Evolutionary conservation across 345 rosid genomes (phyloP).

Genomic region (Murraya koenigii): DNA sequence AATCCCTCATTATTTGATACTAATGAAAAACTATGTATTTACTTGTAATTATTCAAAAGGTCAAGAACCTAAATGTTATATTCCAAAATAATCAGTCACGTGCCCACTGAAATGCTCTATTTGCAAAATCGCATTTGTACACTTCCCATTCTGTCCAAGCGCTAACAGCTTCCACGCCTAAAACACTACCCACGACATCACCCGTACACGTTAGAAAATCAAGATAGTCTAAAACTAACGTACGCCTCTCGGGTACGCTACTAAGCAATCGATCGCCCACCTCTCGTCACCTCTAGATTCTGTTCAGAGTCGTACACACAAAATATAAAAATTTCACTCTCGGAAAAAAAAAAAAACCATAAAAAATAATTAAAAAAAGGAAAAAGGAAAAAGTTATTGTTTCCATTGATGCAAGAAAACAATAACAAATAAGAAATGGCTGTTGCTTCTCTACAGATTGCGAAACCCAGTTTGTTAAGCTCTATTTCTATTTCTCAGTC

Average conservation of each 20-base stretch:
- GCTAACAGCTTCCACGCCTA: slow-evolving; percentile 17
- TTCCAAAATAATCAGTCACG: neutral
- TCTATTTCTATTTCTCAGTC: slow-evolving; percentile 51
- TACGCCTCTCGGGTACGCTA: slow-evolving; percentile 20
- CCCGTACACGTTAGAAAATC: slow-evolving; percentile 26
- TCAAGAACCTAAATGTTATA: neutral
- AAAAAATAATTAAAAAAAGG: neutral
- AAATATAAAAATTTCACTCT: neutral
- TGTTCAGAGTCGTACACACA: neutral
- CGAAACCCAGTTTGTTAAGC: slow-evolving; percentile 38
- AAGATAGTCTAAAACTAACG: slow-evolving; percentile 5
- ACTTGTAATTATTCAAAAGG: neutral
- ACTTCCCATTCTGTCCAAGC: neutral
- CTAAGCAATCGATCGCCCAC: neutral
- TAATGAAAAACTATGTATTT: too few species aligned
- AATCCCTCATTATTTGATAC: too few species aligned
- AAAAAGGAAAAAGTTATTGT: neutral
- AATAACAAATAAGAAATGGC: slow-evolving; percentile 36
- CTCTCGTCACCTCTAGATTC: slow-evolving; percentile 5
- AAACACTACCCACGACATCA: slow-evolving; percentile 25
- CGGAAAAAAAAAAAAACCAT: neutral
- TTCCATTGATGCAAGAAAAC: slow-evolving; percentile 28
- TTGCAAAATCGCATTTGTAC: neutral
- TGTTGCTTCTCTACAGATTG: slow-evolving; percentile 42
- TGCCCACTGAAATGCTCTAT: neutral